Evolutionary conservation across 768 basidiomycete species (phyloP).

Genomic region (Psilocybe sp.): DNA sequence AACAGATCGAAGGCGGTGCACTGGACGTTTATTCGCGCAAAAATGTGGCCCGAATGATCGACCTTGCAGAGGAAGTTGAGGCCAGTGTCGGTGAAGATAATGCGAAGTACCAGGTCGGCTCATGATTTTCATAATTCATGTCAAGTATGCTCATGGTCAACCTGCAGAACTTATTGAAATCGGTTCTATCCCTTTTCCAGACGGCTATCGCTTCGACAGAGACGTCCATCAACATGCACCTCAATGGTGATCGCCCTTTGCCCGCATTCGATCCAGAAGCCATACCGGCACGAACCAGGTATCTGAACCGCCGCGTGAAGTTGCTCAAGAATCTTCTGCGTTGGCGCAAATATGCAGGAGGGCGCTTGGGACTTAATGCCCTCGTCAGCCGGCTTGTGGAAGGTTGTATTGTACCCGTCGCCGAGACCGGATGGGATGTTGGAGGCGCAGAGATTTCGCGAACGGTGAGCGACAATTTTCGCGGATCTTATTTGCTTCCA

Average conservation of each 20-base stretch:
- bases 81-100: slow-evolving; percentile 64
- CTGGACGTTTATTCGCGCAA: slow-evolving; percentile 77
- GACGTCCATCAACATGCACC: slow-evolving; percentile 47
- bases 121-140: not conserved
- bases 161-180: slow-evolving; percentile 54
- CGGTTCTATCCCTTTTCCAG: slow-evolving; percentile 51
- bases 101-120: slow-evolving; percentile 60
- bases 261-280: slow-evolving; percentile 74
- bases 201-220: slow-evolving; percentile 51
- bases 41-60: slow-evolving; percentile 60
- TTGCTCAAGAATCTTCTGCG: slow-evolving; percentile 68
- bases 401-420: slow-evolving; percentile 59
- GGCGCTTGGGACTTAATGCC: slow-evolving; percentile 51
- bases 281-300: slow-evolving; percentile 67
- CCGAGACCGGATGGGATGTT: slow-evolving; percentile 82
- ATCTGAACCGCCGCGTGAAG: slow-evolving; percentile 65
- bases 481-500: slow-evolving; percentile 9
- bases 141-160: slow-evolving; percentile 1
- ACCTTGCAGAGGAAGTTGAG: slow-evolving; percentile 80
- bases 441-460: slow-evolving; percentile 68
- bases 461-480: slow-evolving; percentile 44
- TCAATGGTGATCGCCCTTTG: slow-evolving; percentile 25
- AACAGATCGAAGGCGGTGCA: slow-evolving; percentile 73
- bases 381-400: slow-evolving; percentile 57
- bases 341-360: slow-evolving; percentile 75